Conservation (phyloP, 371 early-diverging fungal genomes). For the Amoeboaphelidium occidentale region DNA sequence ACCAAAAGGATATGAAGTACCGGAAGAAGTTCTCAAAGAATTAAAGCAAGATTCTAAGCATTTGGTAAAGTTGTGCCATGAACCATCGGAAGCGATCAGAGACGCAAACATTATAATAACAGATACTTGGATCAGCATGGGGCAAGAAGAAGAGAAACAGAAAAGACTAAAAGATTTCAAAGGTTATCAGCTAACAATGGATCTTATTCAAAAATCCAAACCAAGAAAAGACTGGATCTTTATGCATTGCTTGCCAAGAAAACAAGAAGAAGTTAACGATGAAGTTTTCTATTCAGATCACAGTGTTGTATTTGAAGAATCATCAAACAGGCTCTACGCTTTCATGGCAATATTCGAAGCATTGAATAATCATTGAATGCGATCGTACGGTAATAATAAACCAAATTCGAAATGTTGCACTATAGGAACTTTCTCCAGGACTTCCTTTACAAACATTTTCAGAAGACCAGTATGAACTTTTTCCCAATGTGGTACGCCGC, state of each 20-base stretch:
- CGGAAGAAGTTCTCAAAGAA: slow-evolving; percentile 30
- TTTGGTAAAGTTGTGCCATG: slow-evolving; percentile 13
- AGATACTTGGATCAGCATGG: slow-evolving; percentile 95
- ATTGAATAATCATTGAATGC: too few species aligned
- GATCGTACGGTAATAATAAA: slow-evolving; percentile 14
- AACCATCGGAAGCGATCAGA: slow-evolving; percentile 48
- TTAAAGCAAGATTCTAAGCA: background rate
- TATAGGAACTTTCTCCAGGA: slow-evolving; percentile 82
- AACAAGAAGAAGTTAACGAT: slow-evolving; percentile 83
- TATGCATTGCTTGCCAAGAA: slow-evolving; percentile 89
- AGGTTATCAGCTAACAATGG: slow-evolving; percentile 58
- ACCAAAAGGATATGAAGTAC: slow-evolving; percentile 48
- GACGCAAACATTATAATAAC: slow-evolving; percentile 73
- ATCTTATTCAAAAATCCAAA: slow-evolving; percentile 39
- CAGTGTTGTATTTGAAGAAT: slow-evolving; percentile 91
- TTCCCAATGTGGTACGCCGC: slow-evolving; percentile 66
- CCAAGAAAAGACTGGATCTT: slow-evolving; percentile 73
- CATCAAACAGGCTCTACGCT: slow-evolving; percentile 92
- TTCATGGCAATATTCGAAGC: slow-evolving; percentile 52
- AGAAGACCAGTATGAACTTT: slow-evolving; percentile 84
- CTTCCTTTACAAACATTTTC: slow-evolving; percentile 95
- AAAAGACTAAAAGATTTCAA: slow-evolving; percentile 47
- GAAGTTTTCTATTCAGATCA: too few species aligned
- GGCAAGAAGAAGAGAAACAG: slow-evolving; percentile 73
- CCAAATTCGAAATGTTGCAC: slow-evolving; percentile 98